Base-by-base conservation (phyloP, 805 yeast species). In the Yarrowia sp. region DNA sequence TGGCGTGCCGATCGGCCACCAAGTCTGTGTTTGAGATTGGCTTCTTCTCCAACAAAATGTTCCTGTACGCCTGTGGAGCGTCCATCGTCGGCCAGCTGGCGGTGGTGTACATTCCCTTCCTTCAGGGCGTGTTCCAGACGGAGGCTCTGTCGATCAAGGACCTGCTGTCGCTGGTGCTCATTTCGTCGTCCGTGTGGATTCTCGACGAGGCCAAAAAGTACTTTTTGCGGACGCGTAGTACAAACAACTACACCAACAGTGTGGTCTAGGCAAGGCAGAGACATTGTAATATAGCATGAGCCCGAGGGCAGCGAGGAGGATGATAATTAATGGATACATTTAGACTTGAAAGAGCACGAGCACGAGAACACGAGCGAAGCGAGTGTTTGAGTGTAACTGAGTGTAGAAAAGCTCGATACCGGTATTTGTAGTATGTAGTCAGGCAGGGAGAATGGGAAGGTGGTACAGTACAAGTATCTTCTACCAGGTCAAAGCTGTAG, bases 101-200 rank as follows among this genome's bases (percentile, higher is more conserved):
- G 74, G 99, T 97, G 16, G 87, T 95, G 65, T 95, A 95, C 74
- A 82, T 93, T 48, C 97, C 98, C 67, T 92, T 92, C 71, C 89
- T 95, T 81, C 99, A 95, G 77, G 74, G 84, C 8, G 84, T 95
- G 65, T 95, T 95, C 82, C 97, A 95, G 74, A 95, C 99, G 3
- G 99, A 95, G 77, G 91, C 97, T 0, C 80, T 95, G 66, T 79
- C 83, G 54, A 72, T 92, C 8, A 77, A 81, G 16, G 99, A 95
- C 74, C 76, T 93, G 70, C 41, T 85, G 16, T 85, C 85, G 69
- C 81, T 93, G 71, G 67, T 83, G 3, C 66, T 77, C 16, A 77
- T 92, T 35, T 83, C 96, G 49, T 89, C 96, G 73, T 79, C 90
- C 3, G 97, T 95, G 1, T 86, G 92, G 78, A 78, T 91, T 73